Base-by-base conservation (phyloP, 441 rosid species). In the Aleurites moluccanus region DNA sequence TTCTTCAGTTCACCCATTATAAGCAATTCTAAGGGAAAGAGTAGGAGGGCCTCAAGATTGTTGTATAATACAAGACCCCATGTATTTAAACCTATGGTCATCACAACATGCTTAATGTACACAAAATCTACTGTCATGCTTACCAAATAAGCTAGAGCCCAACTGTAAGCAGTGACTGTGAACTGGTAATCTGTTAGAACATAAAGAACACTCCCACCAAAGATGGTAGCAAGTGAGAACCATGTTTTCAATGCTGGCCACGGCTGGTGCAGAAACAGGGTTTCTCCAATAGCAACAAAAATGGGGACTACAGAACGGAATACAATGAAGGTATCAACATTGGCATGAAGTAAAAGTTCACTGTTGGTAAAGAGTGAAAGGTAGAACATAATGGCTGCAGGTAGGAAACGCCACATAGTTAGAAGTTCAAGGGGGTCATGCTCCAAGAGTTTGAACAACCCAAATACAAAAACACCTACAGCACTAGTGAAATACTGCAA, bases 1-100 rank as follows among this genome's bases (percentile, higher is more conserved):
- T 90, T 88, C 88, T 95, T 91, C 47, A 95, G 77, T 77, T 95
- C 98, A 7, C 98, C 99, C 99, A 93, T 95, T 75, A 93, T 89
- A 75, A 95, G 88, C 73, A 95, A 80, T 87, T 93, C 99, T 60
- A 95, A 77, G 1, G 98, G 99, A 81, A 95, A 92, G 76, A 95
- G 84, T 23, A 92, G 85, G 67, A 92, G 83, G 72, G 99, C 98
- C 83, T 95, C 99, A 0, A 95, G 97, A 85, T 95, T 95, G 82
- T 95, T 95, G 82, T 91, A 92, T 42, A 95, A 82, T 57, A 95
- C 99, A 71, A 95, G 97, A 60, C 98, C 98, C 98, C 99, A 92
- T 2, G 97, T 90, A 72, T 88, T 94, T 38, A 95, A 82, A 3
- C 99, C 93, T 30, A 91, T 90, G 42, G 99, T 95, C 99, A 92